Conservation (phyloP, 768 basidiomycete genomes). For the Chalciporus chontae region DNA sequence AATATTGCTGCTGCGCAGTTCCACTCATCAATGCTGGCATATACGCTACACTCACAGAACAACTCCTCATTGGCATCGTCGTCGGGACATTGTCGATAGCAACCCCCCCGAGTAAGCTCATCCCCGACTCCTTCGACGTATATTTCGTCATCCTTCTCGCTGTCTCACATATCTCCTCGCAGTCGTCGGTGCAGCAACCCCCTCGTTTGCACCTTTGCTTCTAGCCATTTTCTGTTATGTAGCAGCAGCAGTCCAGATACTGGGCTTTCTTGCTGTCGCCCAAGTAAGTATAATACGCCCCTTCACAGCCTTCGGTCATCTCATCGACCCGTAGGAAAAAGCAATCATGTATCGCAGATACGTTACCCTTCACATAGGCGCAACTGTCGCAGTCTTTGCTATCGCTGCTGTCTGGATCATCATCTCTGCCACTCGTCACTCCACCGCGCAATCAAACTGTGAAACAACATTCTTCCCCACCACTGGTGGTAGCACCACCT, state of each 20-base stretch:
- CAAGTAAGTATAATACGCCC: constrained; percentile 44
- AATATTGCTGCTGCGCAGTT: constrained; percentile 92
- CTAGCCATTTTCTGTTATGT: constrained; percentile 75
- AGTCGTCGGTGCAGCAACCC: constrained; percentile 89
- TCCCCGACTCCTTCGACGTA: too few species aligned
- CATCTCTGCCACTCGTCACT: constrained; percentile 75
- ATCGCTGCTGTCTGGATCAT: constrained; percentile 79
- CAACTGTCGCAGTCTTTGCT: constrained; percentile 61
- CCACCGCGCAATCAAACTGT: constrained; percentile 66
- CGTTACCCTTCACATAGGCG: constrained; percentile 57
- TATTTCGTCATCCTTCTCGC: not conserved
- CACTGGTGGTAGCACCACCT: constrained; percentile 29
- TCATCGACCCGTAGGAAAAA: constrained; percentile 56
- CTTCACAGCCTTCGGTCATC: not conserved
- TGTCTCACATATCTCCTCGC: constrained; percentile 8
- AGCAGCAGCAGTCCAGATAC: constrained; percentile 68
- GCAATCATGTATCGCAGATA: constrained; percentile 64
- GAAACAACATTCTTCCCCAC: constrained; percentile 51
- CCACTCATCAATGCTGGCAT: constrained; percentile 90
- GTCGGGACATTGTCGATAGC: constrained; percentile 72
- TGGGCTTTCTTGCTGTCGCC: constrained; percentile 85
- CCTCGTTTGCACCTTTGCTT: constrained; percentile 69
- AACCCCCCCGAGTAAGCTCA: constrained; percentile 69
- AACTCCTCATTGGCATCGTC: constrained; percentile 61
- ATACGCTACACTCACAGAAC: constrained; percentile 74